Base-by-base conservation (phyloP, 768 basidiomycete species). In the Tylopilus subfusipes region DNA sequence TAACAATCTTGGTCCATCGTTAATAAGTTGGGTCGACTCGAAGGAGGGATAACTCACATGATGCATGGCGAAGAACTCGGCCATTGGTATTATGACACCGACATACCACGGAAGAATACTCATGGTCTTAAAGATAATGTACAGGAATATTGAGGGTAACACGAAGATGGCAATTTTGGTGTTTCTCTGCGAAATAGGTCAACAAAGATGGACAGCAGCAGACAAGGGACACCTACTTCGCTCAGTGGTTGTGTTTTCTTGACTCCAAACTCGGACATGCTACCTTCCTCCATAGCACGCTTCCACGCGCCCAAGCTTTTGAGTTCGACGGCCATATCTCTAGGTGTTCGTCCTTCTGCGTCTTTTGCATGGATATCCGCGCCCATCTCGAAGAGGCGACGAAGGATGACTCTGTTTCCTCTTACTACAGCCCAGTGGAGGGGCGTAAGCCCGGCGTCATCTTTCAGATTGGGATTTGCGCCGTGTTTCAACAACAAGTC, bases 371-470 rank as follows among this genome's bases (percentile, higher is more conserved):
- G 78, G 21, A 96, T 72, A 65, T 93, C 91, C 1, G 86, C 90
- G 0, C 93, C 96, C 38, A 88, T 89, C 64, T 94, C 90, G 19
- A 97, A 70, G 16, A 99, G 75, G 45, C 87, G 80, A 42, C 89
- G 80, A 47, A 99, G 96, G 64, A 90, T 90, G 44, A 85, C 78
- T 56, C 86, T 78, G 68, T 94, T 96, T n/a, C 94, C 97, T 52
- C 94, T 82, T 5, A 98, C 96, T 30, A 95, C 95, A 2, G 93
- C 95, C 97, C 97, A 98, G 65, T 99, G 97, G 33, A 99, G 76
- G 2, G 96, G 90, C 1, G 92, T 80, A 48, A 99, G 79, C 0
- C 93, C 95, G 0, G 81, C 73, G 62, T 91, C 85, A 67, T 98
- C 97, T 33, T 81, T 80, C 13, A 86, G 70, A 54, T 84, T 84